Base-by-base conservation (phyloP, 208 protist species). In the Endotrypanum monterogeii region DNA sequence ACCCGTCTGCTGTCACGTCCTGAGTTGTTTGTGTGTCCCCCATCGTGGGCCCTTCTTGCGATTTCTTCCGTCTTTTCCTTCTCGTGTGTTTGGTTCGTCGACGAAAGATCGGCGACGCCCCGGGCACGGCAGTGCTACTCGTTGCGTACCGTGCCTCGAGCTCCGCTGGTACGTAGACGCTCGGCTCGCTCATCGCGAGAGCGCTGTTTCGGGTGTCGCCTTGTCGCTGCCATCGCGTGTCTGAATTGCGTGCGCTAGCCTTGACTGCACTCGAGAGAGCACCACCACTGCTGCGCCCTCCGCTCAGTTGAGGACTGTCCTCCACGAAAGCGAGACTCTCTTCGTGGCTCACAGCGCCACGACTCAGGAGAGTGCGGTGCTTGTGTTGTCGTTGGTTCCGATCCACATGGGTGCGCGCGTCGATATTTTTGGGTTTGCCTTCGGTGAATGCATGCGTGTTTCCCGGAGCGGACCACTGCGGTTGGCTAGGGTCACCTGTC, bases 111-210 rank as follows among this genome's bases (percentile, higher is more conserved):
- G 16, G 16, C 52, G 63, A 32, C 28, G 30, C 56, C 25, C 11
- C n/a, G 35, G 23, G 60, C 35, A 65, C 37, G 3, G 60, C 60
- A 18, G 35, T 65, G 71, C 51, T 73, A 46, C 50, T 67, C 5
- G 71, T 52, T 56, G 71, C 66, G 55, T 76, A 76, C 77, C 71
- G 73, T 66, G 71, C 71, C 63, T 76, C 54, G 18, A 76, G 50
- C 57, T 76, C 71, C 4, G 30, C 37, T 35, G 77, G 67, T 46
- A 67, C 67, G 28, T 54, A 76, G 37, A 46, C 48, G 23, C 2
- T 55, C 16, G 46, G 37, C 28, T 50, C 51, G 44, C 35, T 57
- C 57, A 8, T 37, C 23, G 28, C 14, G 6, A 65, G 44, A n/a
- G 14, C 1, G 37, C 60, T 44, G 14, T 48, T 65, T n/a, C 35